Percentiles rank a stretch among this genome's conserved stretches.
These are phyloP conservation scores for Cantharellus cinnabarinus DNA, from an alignment of 768 basidiomycete species.

Conservation along the genomic window DNA sequence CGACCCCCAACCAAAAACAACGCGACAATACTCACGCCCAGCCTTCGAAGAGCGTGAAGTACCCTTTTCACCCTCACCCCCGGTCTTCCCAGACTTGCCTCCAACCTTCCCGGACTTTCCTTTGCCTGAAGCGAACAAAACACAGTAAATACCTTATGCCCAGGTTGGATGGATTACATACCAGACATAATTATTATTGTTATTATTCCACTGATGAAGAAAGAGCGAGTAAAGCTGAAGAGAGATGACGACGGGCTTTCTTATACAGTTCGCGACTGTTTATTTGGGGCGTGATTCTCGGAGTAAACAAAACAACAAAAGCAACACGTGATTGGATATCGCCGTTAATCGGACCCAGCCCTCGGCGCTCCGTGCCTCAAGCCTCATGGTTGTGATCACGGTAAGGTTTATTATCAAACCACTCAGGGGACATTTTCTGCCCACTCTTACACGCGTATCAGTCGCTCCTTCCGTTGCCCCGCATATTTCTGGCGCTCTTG, in stretches of 20 bases:
- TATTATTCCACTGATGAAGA: neutral
- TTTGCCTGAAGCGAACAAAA: slow-evolving; percentile 7
- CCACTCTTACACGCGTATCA: too few species aligned
- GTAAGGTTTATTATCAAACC: too few species aligned
- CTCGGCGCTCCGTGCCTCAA: too few species aligned
- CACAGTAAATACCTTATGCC: neutral
- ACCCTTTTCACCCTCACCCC: slow-evolving; percentile 32
- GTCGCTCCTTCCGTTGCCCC: neutral
- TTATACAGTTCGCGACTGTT: neutral
- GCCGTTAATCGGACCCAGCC: too few species aligned
- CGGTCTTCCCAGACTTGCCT: slow-evolving; percentile 33
- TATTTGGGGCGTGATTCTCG: neutral
- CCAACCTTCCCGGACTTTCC: slow-evolving; percentile 9
- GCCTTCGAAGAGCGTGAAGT: slow-evolving; percentile 45
- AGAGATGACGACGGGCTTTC: neutral
- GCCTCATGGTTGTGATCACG: too few species aligned
- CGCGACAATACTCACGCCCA: slow-evolving; percentile 13
- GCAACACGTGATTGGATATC: too few species aligned
- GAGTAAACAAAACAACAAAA: too few species aligned
- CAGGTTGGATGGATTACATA: neutral
- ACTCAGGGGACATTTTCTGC: too few species aligned
- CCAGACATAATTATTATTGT: neutral
- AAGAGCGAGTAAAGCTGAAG: neutral
- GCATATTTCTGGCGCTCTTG: neutral
- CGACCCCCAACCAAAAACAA: slow-evolving; percentile 19